Evolutionary conservation across 345 rosid species (phyloP).

Genomic region (Sapria himalayana): DNA sequence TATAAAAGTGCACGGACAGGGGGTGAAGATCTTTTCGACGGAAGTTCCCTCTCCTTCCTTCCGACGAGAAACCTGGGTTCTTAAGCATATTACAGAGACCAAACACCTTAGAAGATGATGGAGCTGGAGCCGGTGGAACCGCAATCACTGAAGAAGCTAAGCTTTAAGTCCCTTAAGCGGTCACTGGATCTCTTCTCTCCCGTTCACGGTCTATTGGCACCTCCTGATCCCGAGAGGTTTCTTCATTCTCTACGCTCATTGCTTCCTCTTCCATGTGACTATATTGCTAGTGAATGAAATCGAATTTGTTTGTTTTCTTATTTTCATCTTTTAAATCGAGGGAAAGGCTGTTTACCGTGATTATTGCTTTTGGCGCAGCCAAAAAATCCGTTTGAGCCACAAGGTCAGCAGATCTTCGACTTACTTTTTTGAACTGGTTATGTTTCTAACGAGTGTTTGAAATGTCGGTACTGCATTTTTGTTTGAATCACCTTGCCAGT

Average conservation of each 20-base stretch:
- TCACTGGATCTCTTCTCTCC: slow-evolving; percentile 80
- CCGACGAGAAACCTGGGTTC: too few relatives aligned
- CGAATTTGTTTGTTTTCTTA: neutral
- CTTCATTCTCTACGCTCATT: slow-evolving; percentile 2
- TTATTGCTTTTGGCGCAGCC: slow-evolving; percentile 23
- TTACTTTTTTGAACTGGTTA: neutral
- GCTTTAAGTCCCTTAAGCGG: slow-evolving; percentile 73
- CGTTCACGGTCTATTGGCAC: slow-evolving; percentile 43
- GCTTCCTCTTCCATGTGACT: neutral
- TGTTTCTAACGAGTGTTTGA: too few relatives aligned
- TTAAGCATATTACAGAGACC: too few relatives aligned
- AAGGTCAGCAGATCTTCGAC: slow-evolving; percentile 33
- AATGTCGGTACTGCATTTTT: too few relatives aligned
- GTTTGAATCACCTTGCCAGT: too few relatives aligned
- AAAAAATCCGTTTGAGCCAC: slow-evolving; percentile 58
- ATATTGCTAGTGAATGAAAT: too few relatives aligned
- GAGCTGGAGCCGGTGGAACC: slow-evolving; percentile 86
- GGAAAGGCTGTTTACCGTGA: neutral
- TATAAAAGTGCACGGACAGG: too few relatives aligned
- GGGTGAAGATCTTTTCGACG: too few relatives aligned
- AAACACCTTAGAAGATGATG: too few relatives aligned
- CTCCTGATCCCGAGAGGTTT: slow-evolving; percentile 67
- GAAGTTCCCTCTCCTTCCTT: too few relatives aligned
- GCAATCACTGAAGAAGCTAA: slow-evolving; percentile 73
- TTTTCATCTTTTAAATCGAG: neutral